Evolutionary conservation across 1,284 basidiomycete species (phyloP), one percentile per base, ranked within the genome.

Genomic region (Filobasidium uniguttulatum): DNA sequence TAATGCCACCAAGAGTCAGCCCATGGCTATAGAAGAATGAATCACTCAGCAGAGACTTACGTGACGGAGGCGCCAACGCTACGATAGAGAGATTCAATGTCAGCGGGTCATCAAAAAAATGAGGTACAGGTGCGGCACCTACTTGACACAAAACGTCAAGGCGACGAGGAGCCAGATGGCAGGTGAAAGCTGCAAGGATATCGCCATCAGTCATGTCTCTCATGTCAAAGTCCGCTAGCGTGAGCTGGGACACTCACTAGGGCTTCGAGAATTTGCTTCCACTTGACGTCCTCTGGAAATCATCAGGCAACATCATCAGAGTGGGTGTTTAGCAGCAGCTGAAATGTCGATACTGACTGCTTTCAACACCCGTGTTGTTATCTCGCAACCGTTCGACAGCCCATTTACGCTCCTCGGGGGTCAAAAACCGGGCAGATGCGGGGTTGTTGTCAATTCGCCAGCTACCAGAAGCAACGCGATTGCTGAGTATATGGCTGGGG

Each of bases 371-470:
- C 3, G 61, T 60, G 37, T 68, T 58, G 57, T 69, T 69, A 53
- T 64, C 63, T 17, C 62, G 55, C 4, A 69, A 57, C 17, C 68
- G 59, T 59, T 69, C 66, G 30, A 68, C 60, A 14, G 62, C 67
- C 59, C 60, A 63, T 14, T 50, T 38, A 6, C 62, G 51, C 50
- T 65, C 62, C 53, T 67, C 62, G 4, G 56, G 44, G 3, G 59
- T 57, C n/a, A 67, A 58, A 57, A 64, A 69, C 20, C 58, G 56
- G 5, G 67, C 66, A 19, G 55, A 53, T 2, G 57, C 62, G n/a
- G 65, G 62, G 31, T 58, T 59, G 56, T 67, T 62, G 54, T 67
- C 60, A 25, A 70, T 59, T 22, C 43, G 37, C 31, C 46, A 59
- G 56, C 56, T 50, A 26, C 17, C 8, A 14, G 29, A 40, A 19